Evolutionary conservation across 2,329 filamentous ascomycete genomes (phyloP).

Genomic region (Akanthomyces muscarius): DNA sequence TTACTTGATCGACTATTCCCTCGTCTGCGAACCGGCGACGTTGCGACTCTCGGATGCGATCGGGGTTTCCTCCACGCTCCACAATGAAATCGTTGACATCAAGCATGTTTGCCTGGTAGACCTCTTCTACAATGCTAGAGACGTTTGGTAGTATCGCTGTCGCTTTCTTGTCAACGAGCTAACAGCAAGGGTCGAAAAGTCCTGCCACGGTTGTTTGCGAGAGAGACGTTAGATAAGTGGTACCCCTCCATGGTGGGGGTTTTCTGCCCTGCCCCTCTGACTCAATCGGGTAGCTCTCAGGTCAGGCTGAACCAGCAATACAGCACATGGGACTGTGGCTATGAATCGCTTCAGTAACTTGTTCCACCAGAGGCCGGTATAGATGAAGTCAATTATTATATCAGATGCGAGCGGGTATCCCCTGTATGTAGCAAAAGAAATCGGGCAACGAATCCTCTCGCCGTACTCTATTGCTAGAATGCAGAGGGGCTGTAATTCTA

Average conservation of each 20-base stretch:
- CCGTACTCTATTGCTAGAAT: background rate
- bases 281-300: constrained; percentile 6
- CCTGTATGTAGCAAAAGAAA: background rate
- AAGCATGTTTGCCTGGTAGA: constrained; percentile 50
- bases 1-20: constrained; percentile 85
- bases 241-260: constrained; percentile 15
- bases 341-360: background rate
- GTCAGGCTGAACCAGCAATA: background rate
- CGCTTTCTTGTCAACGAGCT: background rate
- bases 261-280: constrained; percentile 18
- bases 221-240: background rate
- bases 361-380: background rate
- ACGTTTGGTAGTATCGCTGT: background rate
- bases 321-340: background rate
- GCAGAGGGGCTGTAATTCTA: background rate
- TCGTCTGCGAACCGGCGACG: constrained; percentile 74
- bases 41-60: constrained; percentile 90
- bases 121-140: background rate
- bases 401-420: background rate
- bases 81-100: constrained; percentile 75
- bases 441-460: background rate
- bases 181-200: background rate
- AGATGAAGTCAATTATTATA: background rate
- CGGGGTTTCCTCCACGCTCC: constrained; percentile 86
- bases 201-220: constrained; percentile 2